Percentiles rank a stretch among this genome's conserved stretches.
These are phyloP conservation scores for Carex parvula DNA, from an alignment of 176 grass and related monocot species.

Conservation along the genomic window DNA sequence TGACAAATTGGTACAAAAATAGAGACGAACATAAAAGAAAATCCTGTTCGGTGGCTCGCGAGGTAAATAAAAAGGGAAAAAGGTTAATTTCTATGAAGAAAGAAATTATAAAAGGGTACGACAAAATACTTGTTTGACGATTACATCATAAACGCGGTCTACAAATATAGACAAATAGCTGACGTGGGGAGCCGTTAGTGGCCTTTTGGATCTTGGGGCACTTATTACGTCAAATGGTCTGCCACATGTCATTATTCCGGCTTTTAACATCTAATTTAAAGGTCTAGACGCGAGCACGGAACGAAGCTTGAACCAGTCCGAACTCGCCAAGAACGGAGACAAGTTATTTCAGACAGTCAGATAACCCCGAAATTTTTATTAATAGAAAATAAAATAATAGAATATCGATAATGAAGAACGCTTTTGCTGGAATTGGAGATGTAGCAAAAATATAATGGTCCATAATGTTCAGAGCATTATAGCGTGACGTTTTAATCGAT, in stretches of 20 bases:
- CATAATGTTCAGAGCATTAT: no score
- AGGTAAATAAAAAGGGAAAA: slow-evolving; percentile 14
- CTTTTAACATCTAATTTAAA: no score
- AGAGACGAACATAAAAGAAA: background rate
- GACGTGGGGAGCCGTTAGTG: background rate
- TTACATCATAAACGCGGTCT: background rate
- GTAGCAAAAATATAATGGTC: no score
- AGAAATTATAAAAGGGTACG: background rate
- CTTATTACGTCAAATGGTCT: background rate
- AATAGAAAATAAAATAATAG: no score
- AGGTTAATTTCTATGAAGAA: background rate
- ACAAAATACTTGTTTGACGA: slow-evolving; percentile 9
- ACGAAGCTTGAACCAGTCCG: background rate
- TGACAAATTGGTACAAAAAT: background rate
- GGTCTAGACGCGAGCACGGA: background rate
- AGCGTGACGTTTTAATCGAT: no score
- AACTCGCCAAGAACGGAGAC: background rate
- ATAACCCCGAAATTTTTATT: background rate
- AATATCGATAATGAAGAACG: no score
- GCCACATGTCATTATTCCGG: background rate
- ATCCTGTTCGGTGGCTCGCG: background rate
- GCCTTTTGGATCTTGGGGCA: background rate
- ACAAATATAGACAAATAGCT: background rate
- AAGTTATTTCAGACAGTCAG: background rate
- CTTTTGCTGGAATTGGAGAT: no score